Base-by-base conservation (phyloP, 2,329 filamentous ascomycete species). In the Beauveria sp. region DNA sequence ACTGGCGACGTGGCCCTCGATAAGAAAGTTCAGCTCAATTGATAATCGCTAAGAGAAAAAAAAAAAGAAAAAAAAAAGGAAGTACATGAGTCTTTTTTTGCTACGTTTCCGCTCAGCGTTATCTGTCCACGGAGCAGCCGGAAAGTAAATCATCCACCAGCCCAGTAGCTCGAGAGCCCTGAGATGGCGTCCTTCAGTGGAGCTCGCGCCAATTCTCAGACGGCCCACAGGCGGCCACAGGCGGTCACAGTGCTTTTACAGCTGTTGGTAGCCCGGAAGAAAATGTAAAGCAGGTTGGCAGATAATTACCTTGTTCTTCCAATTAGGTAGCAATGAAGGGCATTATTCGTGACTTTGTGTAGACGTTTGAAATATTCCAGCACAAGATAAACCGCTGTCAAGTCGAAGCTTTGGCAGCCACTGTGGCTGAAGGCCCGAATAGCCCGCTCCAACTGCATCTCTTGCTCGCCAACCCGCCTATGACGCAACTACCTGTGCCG, bases 401-500 rank as follows among this genome's bases (percentile, higher is more conserved):
- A 24, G 34, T 14, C 38, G 18, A 28, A 42, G 24, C 30, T 16
- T 5, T 38, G 34, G 18, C 52, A 20, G 40, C 52, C 52, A 55
- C 52, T 14, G 52, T 55, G 40, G 52, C 52, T 45, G 22, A 22
- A 22, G n/a, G 5, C n/a, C 20, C 51, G 20, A 20, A 38, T 24
- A 46, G 16, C 24, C 26, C n/a, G 55, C 49, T 20, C 28, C 30
- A 40, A 28, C 40, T 38, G 10, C 53, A 5, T 18, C 22, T 7
- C 34, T 10, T 5, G 34, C 34, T 16, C 1, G 12, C 34, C 34
- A 38, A 38, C 38, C 16, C 7, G 34, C 49, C 59, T 61, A 61
- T 61, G 59, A 61, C 59, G 59, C 59, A 45, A 61, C 59, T 60
- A 43, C 56, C 46, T 30, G 59, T 34, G 45, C 59, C 43, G 52